Conservation (phyloP, 768 basidiomycete species). For the Pisolithus orientalis region DNA sequence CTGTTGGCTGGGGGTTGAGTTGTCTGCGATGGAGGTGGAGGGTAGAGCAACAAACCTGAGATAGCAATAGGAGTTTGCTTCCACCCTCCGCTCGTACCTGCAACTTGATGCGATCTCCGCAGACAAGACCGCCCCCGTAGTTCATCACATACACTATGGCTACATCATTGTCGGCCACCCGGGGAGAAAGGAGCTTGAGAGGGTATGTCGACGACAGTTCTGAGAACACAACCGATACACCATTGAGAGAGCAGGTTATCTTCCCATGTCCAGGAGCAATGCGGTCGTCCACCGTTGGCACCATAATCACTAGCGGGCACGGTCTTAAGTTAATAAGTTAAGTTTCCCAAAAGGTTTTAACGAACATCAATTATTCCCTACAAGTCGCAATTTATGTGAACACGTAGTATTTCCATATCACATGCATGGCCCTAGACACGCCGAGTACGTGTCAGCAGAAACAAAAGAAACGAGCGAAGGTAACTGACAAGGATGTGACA, state of each 20-base stretch:
- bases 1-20: constrained; percentile 31
- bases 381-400: too few relatives aligned
- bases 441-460: constrained; percentile 16
- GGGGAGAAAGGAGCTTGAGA: constrained; percentile 80
- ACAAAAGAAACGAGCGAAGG: constrained; percentile 13
- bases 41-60: constrained; percentile 55
- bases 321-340: too few relatives aligned
- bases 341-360: too few relatives aligned
- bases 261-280: constrained; percentile 45
- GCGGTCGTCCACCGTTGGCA: not conserved
- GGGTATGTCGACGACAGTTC: constrained; percentile 80
- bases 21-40: not conserved
- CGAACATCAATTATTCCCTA: too few relatives aligned
- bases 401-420: too few relatives aligned
- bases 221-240: constrained; percentile 55
- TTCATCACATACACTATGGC: constrained; percentile 74
- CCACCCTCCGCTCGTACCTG: constrained; percentile 51
- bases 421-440: too few relatives aligned
- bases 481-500: constrained; percentile 23
- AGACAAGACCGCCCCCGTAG: constrained; percentile 90
- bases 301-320: not conserved
- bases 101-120: constrained; percentile 70
- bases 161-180: constrained; percentile 40
- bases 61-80: constrained; percentile 65
- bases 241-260: constrained; percentile 48